Conservation (phyloP, 345 rosid genomes). For the Populus alba region DNA sequence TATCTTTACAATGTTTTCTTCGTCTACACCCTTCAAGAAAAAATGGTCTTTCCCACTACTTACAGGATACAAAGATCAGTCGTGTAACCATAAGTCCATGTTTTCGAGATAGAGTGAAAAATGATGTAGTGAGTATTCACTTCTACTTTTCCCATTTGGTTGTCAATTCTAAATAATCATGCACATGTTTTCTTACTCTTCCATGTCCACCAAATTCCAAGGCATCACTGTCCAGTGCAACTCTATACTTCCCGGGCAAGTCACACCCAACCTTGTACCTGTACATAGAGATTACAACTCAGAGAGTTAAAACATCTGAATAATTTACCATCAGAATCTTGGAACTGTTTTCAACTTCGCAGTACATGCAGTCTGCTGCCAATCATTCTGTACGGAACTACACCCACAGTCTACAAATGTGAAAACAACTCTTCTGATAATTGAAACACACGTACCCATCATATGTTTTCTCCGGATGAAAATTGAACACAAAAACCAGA, state of each 20-base stretch:
- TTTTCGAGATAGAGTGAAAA: too few species aligned
- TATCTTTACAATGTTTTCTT: too few species aligned
- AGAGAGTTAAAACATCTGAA: neutral
- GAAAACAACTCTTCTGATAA: constrained; percentile 1
- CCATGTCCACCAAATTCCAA: constrained; percentile 71
- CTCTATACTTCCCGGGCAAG: constrained; percentile 76
- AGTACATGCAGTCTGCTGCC: neutral
- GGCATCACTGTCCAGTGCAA: constrained; percentile 74
- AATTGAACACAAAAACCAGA: constrained; percentile 72
- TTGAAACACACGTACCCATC: constrained; percentile 48
- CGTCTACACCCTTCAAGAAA: too few species aligned
- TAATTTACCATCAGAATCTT: neutral
- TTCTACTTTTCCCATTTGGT: too few species aligned
- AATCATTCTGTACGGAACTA: neutral
- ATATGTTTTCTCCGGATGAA: constrained; percentile 63
- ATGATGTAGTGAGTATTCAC: too few species aligned
- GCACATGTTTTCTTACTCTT: constrained; percentile 46
- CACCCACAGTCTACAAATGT: neutral
- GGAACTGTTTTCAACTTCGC: neutral
- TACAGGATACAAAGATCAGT: too few species aligned
- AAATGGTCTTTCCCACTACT: too few species aligned
- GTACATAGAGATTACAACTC: constrained; percentile 23
- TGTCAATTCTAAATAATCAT: neutral
- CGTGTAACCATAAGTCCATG: too few species aligned
- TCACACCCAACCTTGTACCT: constrained; percentile 79